phyloP scores from a whole-genome alignment of 148 eudicot genomes.

The Simmondsia chinensis region DNA sequence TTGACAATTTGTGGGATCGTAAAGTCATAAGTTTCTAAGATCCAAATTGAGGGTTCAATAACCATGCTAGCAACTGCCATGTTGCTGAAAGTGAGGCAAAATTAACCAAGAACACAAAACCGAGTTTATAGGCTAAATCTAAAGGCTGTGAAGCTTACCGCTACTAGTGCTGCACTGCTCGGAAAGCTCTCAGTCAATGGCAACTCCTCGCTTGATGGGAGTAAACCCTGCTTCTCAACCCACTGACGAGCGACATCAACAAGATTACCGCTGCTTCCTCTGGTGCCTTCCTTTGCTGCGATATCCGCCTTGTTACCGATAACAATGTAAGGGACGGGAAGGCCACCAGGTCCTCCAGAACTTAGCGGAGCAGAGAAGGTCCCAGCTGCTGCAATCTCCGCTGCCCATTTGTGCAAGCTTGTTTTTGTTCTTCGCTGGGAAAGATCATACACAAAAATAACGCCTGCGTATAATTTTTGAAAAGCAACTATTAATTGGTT shows the following conservation, averaged over 20 bases:
- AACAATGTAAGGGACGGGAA: constrained; percentile 87
- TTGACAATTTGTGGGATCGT: too few relatives aligned
- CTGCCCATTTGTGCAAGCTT: constrained; percentile 84
- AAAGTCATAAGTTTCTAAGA: too few relatives aligned
- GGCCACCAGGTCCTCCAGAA: constrained; percentile 85
- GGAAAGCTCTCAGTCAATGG: constrained; percentile 88
- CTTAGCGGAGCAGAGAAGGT: constrained; percentile 85
- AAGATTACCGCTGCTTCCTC: constrained; percentile 94
- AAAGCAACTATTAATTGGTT: too few relatives aligned
- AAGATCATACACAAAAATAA: constrained; percentile 86
- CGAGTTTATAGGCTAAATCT: too few relatives aligned
- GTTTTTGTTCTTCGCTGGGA: constrained; percentile 83
- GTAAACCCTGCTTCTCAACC: constrained; percentile 98
- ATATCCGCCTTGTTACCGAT: constrained; percentile 90
- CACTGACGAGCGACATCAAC: constrained; percentile 93
- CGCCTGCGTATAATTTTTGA: constrained; percentile 40
- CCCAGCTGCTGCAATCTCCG: constrained; percentile 76
- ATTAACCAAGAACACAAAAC: too few relatives aligned
- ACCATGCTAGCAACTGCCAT: too few relatives aligned
- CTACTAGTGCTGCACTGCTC: constrained; percentile 63
- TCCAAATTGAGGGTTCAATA: too few relatives aligned
- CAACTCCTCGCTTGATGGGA: constrained; percentile 80
- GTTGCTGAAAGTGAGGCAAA: too few relatives aligned
- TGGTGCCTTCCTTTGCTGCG: constrained; percentile 63
- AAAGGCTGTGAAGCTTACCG: constrained; percentile 42